phyloP scores from a whole-genome alignment of 140 eudicot species.

The Artemisia princeps region DNA sequence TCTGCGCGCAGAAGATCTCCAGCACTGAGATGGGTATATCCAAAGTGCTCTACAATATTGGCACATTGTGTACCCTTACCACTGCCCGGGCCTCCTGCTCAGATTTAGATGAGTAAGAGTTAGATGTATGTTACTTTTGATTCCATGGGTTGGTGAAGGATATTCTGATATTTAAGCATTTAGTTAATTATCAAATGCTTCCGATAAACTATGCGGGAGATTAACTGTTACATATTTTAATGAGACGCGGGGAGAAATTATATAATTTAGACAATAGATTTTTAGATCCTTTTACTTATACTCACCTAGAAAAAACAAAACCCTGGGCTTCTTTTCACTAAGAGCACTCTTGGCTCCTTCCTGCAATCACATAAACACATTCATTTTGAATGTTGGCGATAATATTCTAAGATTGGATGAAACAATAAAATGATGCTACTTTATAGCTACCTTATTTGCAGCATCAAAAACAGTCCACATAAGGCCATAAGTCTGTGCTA shows the following conservation, averaged over 20 bases:
- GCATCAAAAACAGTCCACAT: slow-evolving; percentile 53
- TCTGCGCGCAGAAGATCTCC: slow-evolving; percentile 98
- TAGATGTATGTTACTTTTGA: neutral
- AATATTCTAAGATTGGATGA: neutral
- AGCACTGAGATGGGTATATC: slow-evolving; percentile 97
- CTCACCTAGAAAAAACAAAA: slow-evolving; percentile 74
- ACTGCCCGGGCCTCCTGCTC: slow-evolving; percentile 97
- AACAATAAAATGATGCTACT: neutral
- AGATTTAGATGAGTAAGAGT: slow-evolving; percentile 14
- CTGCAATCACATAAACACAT: slow-evolving; percentile 31
- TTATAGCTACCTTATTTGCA: slow-evolving; percentile 52
- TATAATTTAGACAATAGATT: neutral
- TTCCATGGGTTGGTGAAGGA: neutral
- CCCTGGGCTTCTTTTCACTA: slow-evolving; percentile 42
- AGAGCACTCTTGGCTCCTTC: slow-evolving; percentile 36
- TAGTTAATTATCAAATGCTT: too few species aligned
- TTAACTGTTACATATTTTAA: slow-evolving; percentile 5
- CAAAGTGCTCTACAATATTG: slow-evolving; percentile 76
- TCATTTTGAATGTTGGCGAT: neutral
- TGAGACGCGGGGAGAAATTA: neutral
- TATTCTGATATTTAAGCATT: neutral
- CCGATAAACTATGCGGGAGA: too few species aligned
- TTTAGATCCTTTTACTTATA: neutral
- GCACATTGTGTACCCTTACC: slow-evolving; percentile 98
- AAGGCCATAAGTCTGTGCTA: slow-evolving; percentile 41